phyloP scores from a whole-genome alignment of 2,329 filamentous ascomycete species.

The Diatrype stigma region DNA sequence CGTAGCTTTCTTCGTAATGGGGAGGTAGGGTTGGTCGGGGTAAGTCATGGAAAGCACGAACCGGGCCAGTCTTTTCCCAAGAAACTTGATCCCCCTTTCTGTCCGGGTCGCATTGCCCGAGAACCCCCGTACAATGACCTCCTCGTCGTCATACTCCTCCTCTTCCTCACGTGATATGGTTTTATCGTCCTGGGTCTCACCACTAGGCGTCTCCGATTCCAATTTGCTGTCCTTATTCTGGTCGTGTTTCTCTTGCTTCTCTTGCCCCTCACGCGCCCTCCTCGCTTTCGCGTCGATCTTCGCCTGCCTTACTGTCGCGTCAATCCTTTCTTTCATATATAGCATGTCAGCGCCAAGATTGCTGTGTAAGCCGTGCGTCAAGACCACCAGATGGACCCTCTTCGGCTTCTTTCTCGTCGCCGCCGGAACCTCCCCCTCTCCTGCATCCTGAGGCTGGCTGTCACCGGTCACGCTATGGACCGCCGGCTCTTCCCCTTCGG shows the following conservation, averaged over 20 bases:
- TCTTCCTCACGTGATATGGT: conserved; percentile 32
- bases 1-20: conserved; percentile 49
- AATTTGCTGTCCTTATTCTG: conserved; percentile 15
- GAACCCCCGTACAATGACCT: conserved; percentile 87
- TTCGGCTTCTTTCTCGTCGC: conserved; percentile 52
- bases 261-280: conserved; percentile 43
- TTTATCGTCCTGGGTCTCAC: conserved; percentile 9
- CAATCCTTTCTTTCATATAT: conserved; percentile 95
- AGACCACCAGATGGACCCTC: conserved; percentile 82
- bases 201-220: conserved; percentile 24
- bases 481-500: conserved; percentile 18
- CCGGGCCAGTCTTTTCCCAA: conserved; percentile 90
- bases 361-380: conserved; percentile 93
- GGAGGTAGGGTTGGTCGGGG: conserved; percentile 85
- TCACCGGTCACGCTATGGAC: conserved; percentile 12
- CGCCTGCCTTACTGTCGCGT: conserved; percentile 72
- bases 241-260: conserved; percentile 13
- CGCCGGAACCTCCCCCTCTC: conserved; percentile 7
- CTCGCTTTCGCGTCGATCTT: conserved; percentile 64
- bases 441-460: conserved; percentile 12
- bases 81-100: conserved; percentile 92
- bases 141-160: conserved; percentile 68
- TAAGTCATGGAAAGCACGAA: conserved; percentile 88
- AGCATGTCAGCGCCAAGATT: conserved; percentile 96
- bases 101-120: conserved; percentile 86